Percentiles rank a stretch among this genome's conserved stretches.
These are phyloP conservation scores for Amniculicola lignicola DNA, from an alignment of 495 filamentous ascomycete genomes.

Conservation along the genomic window DNA sequence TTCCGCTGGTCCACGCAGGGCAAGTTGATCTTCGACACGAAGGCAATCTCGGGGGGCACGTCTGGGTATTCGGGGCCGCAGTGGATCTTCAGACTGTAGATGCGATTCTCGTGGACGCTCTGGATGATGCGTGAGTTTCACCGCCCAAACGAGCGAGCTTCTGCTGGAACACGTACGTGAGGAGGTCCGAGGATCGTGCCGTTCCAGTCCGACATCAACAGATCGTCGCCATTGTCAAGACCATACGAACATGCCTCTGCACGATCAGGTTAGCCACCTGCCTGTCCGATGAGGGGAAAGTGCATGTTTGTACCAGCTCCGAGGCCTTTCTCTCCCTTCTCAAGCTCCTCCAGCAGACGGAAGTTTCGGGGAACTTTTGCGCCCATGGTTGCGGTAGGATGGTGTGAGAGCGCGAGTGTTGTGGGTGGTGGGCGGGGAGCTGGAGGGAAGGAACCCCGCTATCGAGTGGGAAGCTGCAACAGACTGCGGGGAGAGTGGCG, in stretches of 20 bases:
- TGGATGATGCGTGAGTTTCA: slow-evolving; percentile 40
- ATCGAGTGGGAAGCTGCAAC: neutral
- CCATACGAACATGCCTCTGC: slow-evolving; percentile 95
- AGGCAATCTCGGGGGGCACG: slow-evolving; percentile 80
- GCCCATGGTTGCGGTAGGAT: slow-evolving; percentile 50
- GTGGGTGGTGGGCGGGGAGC: neutral
- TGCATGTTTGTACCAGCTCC: slow-evolving; percentile 74
- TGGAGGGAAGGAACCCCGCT: slow-evolving; percentile 22
- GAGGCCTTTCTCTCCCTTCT: slow-evolving; percentile 97
- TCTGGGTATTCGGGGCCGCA: slow-evolving; percentile 90
- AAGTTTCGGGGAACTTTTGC: slow-evolving; percentile 95
- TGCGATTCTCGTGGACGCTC: slow-evolving; percentile 96
- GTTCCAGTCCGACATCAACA: slow-evolving; percentile 98
- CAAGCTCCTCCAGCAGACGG: slow-evolving; percentile 90
- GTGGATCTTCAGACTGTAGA: slow-evolving; percentile 97
- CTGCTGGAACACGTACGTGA: slow-evolving; percentile 61
- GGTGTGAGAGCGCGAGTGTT: neutral
- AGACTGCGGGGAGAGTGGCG: no score
- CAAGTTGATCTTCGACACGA: slow-evolving; percentile 89
- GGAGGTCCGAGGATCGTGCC: slow-evolving; percentile 95
- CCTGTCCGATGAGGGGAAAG: neutral
- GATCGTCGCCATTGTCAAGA: slow-evolving; percentile 88
- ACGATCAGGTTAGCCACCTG: neutral
- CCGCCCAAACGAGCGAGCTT: neutral
- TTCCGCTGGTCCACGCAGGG: slow-evolving; percentile 79